These are phyloP conservation scores for Croton laevigatus DNA, from an alignment of 441 rosid genomes.

Conservation along the genomic window DNA sequence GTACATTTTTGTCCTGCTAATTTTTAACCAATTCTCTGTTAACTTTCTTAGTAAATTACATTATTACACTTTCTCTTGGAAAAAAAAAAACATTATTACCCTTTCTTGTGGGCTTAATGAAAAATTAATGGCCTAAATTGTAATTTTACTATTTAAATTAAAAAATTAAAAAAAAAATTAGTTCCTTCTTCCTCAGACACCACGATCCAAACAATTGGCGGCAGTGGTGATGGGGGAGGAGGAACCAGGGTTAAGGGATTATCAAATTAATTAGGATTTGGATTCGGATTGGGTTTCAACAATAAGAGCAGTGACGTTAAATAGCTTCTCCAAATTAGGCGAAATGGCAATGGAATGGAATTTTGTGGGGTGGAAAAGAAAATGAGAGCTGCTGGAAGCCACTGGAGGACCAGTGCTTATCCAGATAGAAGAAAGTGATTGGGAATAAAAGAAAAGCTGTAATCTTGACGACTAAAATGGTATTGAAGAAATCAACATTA, in stretches of 20 bases:
- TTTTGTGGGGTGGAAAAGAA: constrained; percentile 46
- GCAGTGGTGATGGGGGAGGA: constrained; percentile 13
- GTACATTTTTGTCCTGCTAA: no score
- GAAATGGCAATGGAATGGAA: constrained; percentile 54
- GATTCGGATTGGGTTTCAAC: constrained; percentile 29
- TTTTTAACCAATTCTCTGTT: no score
- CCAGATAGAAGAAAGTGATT: constrained; percentile 75
- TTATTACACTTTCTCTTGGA: no score
- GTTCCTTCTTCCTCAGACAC: no score
- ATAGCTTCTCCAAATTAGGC: constrained; percentile 49
- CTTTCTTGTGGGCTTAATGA: no score
- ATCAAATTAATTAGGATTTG: constrained; percentile 24
- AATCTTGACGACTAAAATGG: constrained; percentile 46
- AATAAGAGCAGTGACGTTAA: constrained; percentile 45
- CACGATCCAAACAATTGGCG: no score
- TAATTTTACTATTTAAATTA: no score
- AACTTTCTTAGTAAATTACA: no score
- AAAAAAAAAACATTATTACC: no score
- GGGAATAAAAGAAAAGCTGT: constrained; percentile 50
- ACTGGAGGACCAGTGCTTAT: constrained; percentile 72
- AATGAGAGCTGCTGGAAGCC: constrained; percentile 62
- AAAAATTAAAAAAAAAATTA: no score
- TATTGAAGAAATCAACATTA: constrained; percentile 46
- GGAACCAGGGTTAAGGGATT: constrained; percentile 27
- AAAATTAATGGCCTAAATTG: no score